Evolutionary conservation across 805 yeast species (phyloP).

Genomic region (Candida silvicultrix): DNA sequence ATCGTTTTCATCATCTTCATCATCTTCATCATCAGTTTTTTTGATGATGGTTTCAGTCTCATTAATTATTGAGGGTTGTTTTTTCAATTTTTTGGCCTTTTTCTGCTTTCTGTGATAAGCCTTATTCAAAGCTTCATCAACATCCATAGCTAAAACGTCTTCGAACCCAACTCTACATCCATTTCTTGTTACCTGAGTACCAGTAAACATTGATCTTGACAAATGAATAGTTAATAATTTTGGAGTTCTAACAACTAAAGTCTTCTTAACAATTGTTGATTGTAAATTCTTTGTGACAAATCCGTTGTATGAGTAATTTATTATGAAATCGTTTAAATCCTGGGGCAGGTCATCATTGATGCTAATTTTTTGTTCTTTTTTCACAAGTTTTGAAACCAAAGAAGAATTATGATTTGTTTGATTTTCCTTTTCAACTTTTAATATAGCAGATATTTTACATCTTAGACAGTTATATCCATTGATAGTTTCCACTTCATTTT

Average conservation of each 20-base stretch:
- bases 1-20: slow-evolving; percentile 48
- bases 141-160: slow-evolving; percentile 42
- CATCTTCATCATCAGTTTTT: slow-evolving; percentile 13
- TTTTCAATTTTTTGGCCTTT: slow-evolving; percentile 15
- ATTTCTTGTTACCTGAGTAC: slow-evolving; percentile 63
- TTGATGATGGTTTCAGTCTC: slow-evolving; percentile 15
- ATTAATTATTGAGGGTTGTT: slow-evolving; percentile 10
- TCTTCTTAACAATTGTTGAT: slow-evolving; percentile 63
- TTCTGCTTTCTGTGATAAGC: slow-evolving; percentile 23
- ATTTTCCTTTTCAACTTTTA: slow-evolving; percentile 26
- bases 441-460: slow-evolving; percentile 50
- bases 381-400: slow-evolving; percentile 28
- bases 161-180: slow-evolving; percentile 65
- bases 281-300: slow-evolving; percentile 40
- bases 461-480: slow-evolving; percentile 75
- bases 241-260: slow-evolving; percentile 61
- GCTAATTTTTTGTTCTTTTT: slow-evolving; percentile 29
- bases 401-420: slow-evolving; percentile 24
- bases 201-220: slow-evolving; percentile 75
- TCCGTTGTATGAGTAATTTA: slow-evolving; percentile 37
- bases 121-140: slow-evolving; percentile 33
- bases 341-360: slow-evolving; percentile 65
- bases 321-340: slow-evolving; percentile 40
- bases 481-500: slow-evolving; percentile 58
- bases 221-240: slow-evolving; percentile 71